Conservation (phyloP, 495 filamentous ascomycete genomes). For the Aspergillus affinis region DNA sequence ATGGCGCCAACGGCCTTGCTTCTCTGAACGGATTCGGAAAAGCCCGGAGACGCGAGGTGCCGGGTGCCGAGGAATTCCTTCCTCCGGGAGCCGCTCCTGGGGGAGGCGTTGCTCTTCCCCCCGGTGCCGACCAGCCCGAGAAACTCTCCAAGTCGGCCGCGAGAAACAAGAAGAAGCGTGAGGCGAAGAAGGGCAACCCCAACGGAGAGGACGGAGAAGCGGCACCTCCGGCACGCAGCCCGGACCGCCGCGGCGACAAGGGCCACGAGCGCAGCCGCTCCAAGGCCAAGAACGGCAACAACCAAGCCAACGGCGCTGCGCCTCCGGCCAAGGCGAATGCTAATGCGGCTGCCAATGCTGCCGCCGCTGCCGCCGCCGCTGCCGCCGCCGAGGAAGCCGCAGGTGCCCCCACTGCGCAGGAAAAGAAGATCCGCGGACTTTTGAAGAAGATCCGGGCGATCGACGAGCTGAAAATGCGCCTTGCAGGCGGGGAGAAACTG, state of each 20-base stretch:
- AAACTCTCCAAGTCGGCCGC: constrained; percentile 80
- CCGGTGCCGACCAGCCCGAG: constrained; percentile 60
- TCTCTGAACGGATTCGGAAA: constrained; percentile 77
- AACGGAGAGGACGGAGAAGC: constrained; percentile 53
- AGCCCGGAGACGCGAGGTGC: constrained; percentile 65
- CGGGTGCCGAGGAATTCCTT: constrained; percentile 69
- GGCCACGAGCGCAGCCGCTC: constrained; percentile 59
- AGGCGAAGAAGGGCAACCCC: constrained; percentile 91
- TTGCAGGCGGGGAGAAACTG: constrained; percentile 89
- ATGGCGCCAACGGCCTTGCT: constrained; percentile 64
- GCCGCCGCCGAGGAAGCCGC: constrained; percentile 27
- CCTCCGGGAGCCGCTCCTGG: constrained; percentile 69
- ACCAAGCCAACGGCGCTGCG: constrained; percentile 37
- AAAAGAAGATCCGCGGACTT: constrained; percentile 88
- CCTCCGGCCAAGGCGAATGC: constrained; percentile 45
- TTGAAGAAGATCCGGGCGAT: constrained; percentile 97
- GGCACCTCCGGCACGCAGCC: constrained; percentile 56
- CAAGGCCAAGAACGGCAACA: constrained; percentile 42
- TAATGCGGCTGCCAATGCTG: constrained; percentile 23
- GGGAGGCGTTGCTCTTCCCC: constrained; percentile 62
- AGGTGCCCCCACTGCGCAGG: constrained; percentile 49
- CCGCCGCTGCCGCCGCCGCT: constrained; percentile 23
- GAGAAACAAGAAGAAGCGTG: constrained; percentile 99
- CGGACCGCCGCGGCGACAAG: constrained; percentile 58
- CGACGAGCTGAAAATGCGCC: constrained; percentile 94